These are phyloP conservation scores for Pichia sporocuriosa DNA, from an alignment of 805 yeast species.

Conservation along the genomic window DNA sequence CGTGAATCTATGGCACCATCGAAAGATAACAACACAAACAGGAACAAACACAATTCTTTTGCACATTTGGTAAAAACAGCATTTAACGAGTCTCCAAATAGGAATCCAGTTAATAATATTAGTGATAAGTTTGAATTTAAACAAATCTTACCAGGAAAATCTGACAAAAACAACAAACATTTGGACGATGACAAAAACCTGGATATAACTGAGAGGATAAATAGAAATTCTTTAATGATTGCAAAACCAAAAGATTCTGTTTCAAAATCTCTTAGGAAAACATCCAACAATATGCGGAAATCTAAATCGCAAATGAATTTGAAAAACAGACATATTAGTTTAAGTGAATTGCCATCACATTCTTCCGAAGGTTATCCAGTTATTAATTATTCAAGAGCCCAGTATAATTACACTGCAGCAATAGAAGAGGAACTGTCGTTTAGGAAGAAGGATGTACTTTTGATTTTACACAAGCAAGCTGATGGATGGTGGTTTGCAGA, in stretches of 20 bases:
- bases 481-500: constrained; percentile 78
- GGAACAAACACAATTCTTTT: constrained; percentile 4
- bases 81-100: constrained; percentile 1
- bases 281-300: constrained; percentile 18
- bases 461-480: constrained; percentile 51
- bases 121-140: background rate
- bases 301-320: constrained; percentile 28
- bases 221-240: constrained; percentile 1
- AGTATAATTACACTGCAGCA: constrained; percentile 51
- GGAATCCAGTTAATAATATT: background rate
- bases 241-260: background rate
- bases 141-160: background rate
- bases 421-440: constrained; percentile 57
- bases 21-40: background rate
- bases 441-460: constrained; percentile 48
- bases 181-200: background rate
- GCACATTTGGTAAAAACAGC: constrained; percentile 2
- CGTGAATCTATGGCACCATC: constrained; percentile 28
- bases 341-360: constrained; percentile 36
- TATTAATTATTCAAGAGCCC: constrained; percentile 45
- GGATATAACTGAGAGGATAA: background rate
- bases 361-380: constrained; percentile 51
- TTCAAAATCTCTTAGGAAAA: constrained; percentile 3
- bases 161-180: background rate
- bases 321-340: constrained; percentile 15